Base-by-base conservation (phyloP, 441 rosid genomes). In the Theobroma grandiflorum region DNA sequence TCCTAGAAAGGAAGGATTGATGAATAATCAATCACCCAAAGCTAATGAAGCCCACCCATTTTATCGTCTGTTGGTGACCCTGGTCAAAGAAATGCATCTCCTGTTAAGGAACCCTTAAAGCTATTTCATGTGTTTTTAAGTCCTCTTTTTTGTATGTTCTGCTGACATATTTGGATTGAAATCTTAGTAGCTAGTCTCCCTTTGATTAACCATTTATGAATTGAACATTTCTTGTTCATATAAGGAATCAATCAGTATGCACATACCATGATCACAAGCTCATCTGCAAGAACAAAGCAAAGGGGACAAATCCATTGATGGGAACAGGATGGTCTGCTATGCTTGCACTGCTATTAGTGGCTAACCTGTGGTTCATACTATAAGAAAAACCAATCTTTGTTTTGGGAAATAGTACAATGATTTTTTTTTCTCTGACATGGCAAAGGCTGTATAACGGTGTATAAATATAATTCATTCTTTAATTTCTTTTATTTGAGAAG, bases 201-300 rank as follows among this genome's bases (percentile, higher is more conserved):
- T 64, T 64, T 37, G 2, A 37, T 47, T 26, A 0, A 31, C 8
- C n/a, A 68, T 5, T 45, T 11, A 22, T 12, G 12, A 69, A 33
- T 6, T 35, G 31, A 38, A 37, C 0, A 2, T 2, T 33, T 4
- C 3, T 12, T 78, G 2, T 18, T 67, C 4, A 14, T 82, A 84
- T 31, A 86, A 95, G 97, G 90, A 87, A 90, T 45, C 94, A 83
- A 71, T 69, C 80, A 18, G 94, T 87, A 35, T 96, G 99, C 88
- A 88, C 97, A 9, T 93, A 92, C 81, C 98, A 93, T 73, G 77
- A 91, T 53, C 82, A 87, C 74, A 92, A 84, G 89, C 85, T 96
- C 31, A 57, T 58, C 7, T 96, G 99, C 85, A 85, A 84, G n/a
- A 86, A 87, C 77, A 53, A 72, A 77, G 86, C 97, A 14, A 78